phyloP scores from a whole-genome alignment of 2,329 filamentous ascomycete species.

The Pleomassaria siparia region DNA sequence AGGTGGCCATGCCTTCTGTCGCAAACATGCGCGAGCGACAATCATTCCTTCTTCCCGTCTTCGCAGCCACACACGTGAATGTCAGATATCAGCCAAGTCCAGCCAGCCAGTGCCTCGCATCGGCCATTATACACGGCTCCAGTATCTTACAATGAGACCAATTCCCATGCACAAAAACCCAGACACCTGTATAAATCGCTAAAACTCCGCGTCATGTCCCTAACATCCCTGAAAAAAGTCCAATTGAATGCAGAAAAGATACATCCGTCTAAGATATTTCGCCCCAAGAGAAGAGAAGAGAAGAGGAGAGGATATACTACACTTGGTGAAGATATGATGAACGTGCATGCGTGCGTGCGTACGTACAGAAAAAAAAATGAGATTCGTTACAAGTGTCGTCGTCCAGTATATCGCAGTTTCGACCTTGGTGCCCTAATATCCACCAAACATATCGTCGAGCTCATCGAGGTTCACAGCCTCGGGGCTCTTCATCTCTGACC shows the following conservation, averaged over 20 bases:
- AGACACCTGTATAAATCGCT: conserved; percentile 29
- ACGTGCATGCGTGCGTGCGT: too few relatives aligned
- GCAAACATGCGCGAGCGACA: too few relatives aligned
- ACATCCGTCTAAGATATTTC: conserved; percentile 36
- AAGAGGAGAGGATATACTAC: conserved; percentile 28
- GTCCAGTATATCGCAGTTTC: conserved; percentile 13
- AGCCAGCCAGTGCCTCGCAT: not conserved
- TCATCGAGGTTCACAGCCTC: conserved; percentile 92
- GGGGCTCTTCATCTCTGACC: conserved; percentile 64
- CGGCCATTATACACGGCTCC: not conserved
- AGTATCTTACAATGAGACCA: conserved; percentile 29
- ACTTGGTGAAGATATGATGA: conserved; percentile 14
- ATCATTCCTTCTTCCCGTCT: too few relatives aligned
- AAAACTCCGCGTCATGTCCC: conserved; percentile 30
- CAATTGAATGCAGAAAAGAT: conserved; percentile 32
- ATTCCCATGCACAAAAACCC: conserved; percentile 16
- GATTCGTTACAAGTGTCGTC: conserved; percentile 33
- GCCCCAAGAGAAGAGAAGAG: conserved; percentile 22
- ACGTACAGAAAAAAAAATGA: too few relatives aligned
- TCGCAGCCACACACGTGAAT: too few relatives aligned
- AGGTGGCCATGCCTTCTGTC: conserved; percentile 4
- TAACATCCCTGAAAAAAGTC: conserved; percentile 17
- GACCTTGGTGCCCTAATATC: conserved; percentile 60
- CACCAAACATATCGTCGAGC: conserved; percentile 82
- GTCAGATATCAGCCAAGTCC: conserved; percentile 10